Percentiles rank a stretch among this genome's conserved stretches.
These are phyloP conservation scores for Melaleuca alternifolia DNA, from an alignment of 345 rosid species.

Conservation along the genomic window DNA sequence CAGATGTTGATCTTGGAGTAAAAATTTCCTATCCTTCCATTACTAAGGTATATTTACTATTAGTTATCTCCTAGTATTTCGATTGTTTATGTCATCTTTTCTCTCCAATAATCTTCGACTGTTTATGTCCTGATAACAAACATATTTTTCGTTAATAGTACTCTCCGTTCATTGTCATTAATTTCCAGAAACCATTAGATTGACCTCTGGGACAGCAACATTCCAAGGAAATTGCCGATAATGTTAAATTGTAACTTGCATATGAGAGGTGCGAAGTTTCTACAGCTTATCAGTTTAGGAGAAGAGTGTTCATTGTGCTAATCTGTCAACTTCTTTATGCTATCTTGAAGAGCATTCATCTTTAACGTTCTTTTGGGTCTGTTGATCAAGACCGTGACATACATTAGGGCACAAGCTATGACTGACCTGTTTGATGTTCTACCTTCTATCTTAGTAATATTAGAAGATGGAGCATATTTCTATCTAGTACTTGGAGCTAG, in stretches of 20 bases:
- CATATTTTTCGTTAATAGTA: background rate
- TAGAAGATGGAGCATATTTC: background rate
- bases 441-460: background rate
- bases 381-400: background rate
- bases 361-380: background rate
- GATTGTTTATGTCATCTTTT: background rate
- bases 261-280: background rate
- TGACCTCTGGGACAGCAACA: background rate
- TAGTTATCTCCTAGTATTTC: background rate
- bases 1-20: slow-evolving; percentile 60
- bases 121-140: background rate
- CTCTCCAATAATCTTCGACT: background rate
- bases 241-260: background rate
- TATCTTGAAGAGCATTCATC: background rate
- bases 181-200: background rate
- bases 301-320: background rate
- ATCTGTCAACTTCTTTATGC: background rate
- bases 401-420: background rate
- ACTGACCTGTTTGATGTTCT: background rate
- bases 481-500: background rate
- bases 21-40: slow-evolving; percentile 41
- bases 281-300: background rate
- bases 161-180: background rate
- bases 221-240: background rate
- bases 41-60: slow-evolving; percentile 44